phyloP scores from a whole-genome alignment of 129 eudicot genomes.

The Flaveria linearis region DNA sequence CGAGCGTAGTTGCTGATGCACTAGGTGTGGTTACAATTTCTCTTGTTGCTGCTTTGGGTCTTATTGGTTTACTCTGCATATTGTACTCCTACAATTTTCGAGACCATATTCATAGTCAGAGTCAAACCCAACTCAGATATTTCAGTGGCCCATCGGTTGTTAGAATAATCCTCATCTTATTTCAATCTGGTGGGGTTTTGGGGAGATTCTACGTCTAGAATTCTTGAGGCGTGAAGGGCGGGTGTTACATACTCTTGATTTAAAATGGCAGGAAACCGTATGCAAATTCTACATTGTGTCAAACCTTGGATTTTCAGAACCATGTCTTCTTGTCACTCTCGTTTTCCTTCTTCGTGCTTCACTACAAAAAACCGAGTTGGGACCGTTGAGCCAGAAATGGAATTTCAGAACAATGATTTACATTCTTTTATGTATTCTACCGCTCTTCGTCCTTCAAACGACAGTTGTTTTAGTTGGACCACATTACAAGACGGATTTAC shows the following conservation, averaged over 20 bases:
- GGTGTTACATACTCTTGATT: constrained; percentile 46
- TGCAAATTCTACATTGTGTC: constrained; percentile 93
- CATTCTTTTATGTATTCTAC: constrained; percentile 61
- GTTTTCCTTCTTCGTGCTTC: constrained; percentile 86
- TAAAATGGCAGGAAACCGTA: constrained; percentile 71
- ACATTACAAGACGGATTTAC: constrained; percentile 30
- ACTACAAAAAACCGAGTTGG: constrained; percentile 53
- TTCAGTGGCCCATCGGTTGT: constrained; percentile 89
- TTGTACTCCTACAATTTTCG: constrained; percentile 70
- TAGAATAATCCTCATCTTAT: constrained; percentile 55
- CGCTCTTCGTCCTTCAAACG: constrained; percentile 71
- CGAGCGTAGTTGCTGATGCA: constrained; percentile 89
- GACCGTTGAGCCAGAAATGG: constrained; percentile 76
- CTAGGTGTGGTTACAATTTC: constrained; percentile 94
- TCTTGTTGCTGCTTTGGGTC: constrained; percentile 54
- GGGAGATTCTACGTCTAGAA: constrained; percentile 69
- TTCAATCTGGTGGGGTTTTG: constrained; percentile 83
- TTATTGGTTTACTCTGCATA: constrained; percentile 73
- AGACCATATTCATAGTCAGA: constrained; percentile 56
- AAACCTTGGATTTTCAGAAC: constrained; percentile 94
- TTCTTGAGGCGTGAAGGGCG: constrained; percentile 65
- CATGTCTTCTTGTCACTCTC: constrained; percentile 72
- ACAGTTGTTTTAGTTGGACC: constrained; percentile 65
- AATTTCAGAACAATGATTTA: constrained; percentile 67
- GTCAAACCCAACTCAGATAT: constrained; percentile 56